A percentile compares a stretch with the other conserved stretches of the same genome.
Conservation (phyloP, 192 early-diverging fungal genomes). For the Ambispora gerdemannii region DNA sequence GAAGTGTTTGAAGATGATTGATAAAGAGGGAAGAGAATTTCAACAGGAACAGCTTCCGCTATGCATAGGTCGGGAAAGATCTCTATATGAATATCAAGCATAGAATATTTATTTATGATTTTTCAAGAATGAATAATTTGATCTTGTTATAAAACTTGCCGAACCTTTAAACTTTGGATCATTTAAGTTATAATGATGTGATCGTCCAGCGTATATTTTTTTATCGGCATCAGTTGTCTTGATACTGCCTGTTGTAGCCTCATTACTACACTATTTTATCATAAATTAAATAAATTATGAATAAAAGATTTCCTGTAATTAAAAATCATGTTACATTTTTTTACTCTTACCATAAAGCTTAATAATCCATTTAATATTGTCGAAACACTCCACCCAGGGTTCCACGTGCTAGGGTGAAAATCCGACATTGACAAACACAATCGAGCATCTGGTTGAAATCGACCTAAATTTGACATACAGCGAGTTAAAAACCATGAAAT, state of each 20-base stretch:
- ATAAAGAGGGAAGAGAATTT: constrained; percentile 42
- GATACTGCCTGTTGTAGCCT: constrained; percentile 92
- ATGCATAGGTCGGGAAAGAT: constrained; percentile 85
- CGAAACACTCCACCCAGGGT: constrained; percentile 94
- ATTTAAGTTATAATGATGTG: constrained; percentile 74
- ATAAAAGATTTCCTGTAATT: background rate
- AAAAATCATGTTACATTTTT: too few species aligned
- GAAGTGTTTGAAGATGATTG: constrained; percentile 33
- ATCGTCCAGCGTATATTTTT: constrained; percentile 69
- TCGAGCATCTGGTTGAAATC: constrained; percentile 88
- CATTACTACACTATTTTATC: constrained; percentile 77
- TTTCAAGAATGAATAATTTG: background rate
- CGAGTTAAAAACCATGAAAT: too few species aligned
- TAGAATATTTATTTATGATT: background rate
- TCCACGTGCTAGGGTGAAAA: constrained; percentile 93
- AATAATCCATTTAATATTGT: constrained; percentile 95
- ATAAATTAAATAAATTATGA: constrained; percentile 23
- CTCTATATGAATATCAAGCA: constrained; percentile 43
- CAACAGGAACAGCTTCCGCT: constrained; percentile 42
- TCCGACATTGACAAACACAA: constrained; percentile 97
- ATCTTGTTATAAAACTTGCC: too few species aligned
- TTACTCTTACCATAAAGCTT: constrained; percentile 82
- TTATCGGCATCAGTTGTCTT: constrained; percentile 77
- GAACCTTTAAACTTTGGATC: constrained; percentile 75
- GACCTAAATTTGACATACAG: constrained; percentile 49